Percentiles rank a stretch among this genome's conserved stretches.
Evolutionary conservation across 306 rosid species (phyloP).

Genomic region (Herpetospermum pedunculosum): DNA sequence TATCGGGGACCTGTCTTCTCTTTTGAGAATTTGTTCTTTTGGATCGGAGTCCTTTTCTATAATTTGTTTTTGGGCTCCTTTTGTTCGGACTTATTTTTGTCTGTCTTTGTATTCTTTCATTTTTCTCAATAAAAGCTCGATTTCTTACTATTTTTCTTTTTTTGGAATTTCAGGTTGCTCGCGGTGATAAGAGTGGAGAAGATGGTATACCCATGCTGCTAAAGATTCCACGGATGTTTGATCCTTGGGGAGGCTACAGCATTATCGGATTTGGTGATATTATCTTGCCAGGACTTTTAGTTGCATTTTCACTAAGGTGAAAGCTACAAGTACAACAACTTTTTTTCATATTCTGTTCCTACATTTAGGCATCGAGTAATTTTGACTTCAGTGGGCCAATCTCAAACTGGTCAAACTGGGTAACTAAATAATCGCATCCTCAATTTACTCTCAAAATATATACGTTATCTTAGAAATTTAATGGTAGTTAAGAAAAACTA

Average conservation of each 20-base stretch:
- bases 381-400: neutral
- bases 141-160: too few species aligned
- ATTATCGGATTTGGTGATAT: constrained; percentile 97
- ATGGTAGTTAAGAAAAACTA: neutral
- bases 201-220: constrained; percentile 98
- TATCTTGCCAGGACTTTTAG: constrained; percentile 87
- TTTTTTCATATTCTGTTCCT: neutral
- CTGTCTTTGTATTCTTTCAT: too few species aligned
- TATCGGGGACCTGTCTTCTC: neutral
- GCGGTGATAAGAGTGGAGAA: constrained; percentile 96
- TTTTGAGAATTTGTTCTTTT: too few species aligned
- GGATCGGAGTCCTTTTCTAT: too few species aligned
- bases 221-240: constrained; percentile 91
- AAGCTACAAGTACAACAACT: constrained; percentile 1
- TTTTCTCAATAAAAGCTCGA: too few species aligned
- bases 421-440: neutral
- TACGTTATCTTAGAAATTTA: neutral
- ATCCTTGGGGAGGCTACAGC: constrained; percentile 99
- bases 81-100: too few species aligned
- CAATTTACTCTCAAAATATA: neutral
- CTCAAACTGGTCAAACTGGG: neutral
- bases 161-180: constrained; percentile 62
- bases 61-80: too few species aligned
- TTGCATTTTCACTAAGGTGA: constrained; percentile 90
- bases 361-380: neutral